Conservation (phyloP, 352 stramenopile species). For the Pythium insidiosum region DNA sequence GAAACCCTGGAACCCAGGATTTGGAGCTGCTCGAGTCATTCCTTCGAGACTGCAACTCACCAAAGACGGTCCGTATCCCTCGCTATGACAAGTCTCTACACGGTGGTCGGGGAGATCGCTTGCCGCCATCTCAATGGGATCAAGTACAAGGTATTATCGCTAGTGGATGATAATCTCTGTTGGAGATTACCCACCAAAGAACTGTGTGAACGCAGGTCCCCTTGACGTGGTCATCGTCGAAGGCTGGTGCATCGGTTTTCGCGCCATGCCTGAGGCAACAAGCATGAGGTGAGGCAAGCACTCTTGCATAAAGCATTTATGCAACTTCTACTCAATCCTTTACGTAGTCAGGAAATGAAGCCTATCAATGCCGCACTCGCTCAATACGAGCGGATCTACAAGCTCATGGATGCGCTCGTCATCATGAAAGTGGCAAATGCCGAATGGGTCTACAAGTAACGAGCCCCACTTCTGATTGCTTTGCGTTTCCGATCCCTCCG, state of each 20-base stretch:
- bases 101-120: constrained; percentile 62
- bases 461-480: not conserved
- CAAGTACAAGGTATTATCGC: constrained; percentile 31
- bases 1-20: constrained; percentile 80
- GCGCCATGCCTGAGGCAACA: constrained; percentile 28
- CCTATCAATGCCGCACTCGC: constrained; percentile 57
- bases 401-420: constrained; percentile 52
- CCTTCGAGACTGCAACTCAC: constrained; percentile 45
- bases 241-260: constrained; percentile 83
- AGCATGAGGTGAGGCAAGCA: constrained; percentile 9
- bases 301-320: too few relatives aligned
- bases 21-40: constrained; percentile 52
- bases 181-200: too few relatives aligned
- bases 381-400: constrained; percentile 60
- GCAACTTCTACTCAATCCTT: not conserved
- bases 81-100: constrained; percentile 79
- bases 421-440: constrained; percentile 67
- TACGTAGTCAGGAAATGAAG: constrained; percentile 37
- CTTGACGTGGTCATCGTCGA: constrained; percentile 80
- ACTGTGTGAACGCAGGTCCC: constrained; percentile 52
- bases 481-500: too few relatives aligned
- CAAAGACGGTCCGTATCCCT: constrained; percentile 38
- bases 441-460: constrained; percentile 79
- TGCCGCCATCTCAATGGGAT: constrained; percentile 44
- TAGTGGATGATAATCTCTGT: too few relatives aligned